Base-by-base conservation (phyloP, 2,329 filamentous ascomycete genomes). In the Ustulina deusta region DNA sequence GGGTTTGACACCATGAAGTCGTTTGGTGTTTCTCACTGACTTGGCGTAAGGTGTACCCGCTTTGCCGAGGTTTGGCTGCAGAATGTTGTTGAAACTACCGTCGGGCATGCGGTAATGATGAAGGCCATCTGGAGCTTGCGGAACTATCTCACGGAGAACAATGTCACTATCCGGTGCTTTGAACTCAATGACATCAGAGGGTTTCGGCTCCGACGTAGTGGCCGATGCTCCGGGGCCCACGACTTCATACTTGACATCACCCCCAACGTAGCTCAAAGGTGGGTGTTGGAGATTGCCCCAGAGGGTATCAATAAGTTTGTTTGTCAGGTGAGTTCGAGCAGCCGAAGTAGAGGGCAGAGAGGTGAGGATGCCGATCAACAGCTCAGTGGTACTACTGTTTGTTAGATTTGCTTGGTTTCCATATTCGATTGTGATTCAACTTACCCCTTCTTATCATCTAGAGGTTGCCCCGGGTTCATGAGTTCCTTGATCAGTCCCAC, bases 31-130 rank as follows among this genome's bases (percentile, higher is more conserved):
- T 48, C 84, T 84, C n/a, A 91, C 88, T 0, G 89, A 88, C 69
- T 90, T 86, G 27, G 91, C 90, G 73, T 93, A 93, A 0, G 89
- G 85, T n/a, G 87, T 88, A 13, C 86, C 86, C 10, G 91, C 89
- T 42, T 83, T 84, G 1, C 91, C 91, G 34, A 93, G 81, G 60
- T 88, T 83, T 2, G 91, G 90, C 72, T 86, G 82, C 22, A 88
- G 79, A 56, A 89, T 83, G 73, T 89, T 92, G 80, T 90, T 84
- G 68, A 78, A 77, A 58, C 78, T 80, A 27, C 78, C 75, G 76
- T 85, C 74, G 69, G 82, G 76, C 68, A 75, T 78, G 3, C 78
- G 74, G 64, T 78, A 79, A 6, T 73, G 63, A 27, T 71, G 69
- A 11, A 80, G 65, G 10, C 80, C 80, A 66, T 82, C 76, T 3